phyloP scores from a whole-genome alignment of 176 grass and related monocot species.

The Tuctoria greenei region DNA sequence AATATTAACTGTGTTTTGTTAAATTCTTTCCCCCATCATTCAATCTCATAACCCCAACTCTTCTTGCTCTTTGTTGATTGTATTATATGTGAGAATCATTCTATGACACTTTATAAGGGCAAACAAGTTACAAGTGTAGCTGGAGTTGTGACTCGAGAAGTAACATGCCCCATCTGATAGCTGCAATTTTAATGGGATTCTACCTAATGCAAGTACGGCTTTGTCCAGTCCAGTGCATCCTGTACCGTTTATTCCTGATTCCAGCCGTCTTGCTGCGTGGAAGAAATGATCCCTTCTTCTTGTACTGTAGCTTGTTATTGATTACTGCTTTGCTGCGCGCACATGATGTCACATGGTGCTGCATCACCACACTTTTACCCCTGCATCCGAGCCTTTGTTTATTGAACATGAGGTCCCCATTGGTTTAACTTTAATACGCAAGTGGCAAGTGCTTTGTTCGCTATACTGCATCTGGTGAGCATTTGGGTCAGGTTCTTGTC shows the following conservation, averaged over 20 bases:
- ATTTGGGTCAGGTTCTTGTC: constrained; percentile 36
- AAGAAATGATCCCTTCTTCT: constrained; percentile 27
- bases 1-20: constrained; percentile 44
- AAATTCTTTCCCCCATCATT: constrained; percentile 35
- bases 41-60: constrained; percentile 30
- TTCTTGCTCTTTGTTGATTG: constrained; percentile 50
- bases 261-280: neutral
- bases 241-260: constrained; percentile 22
- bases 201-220: constrained; percentile 30
- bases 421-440: constrained; percentile 4
- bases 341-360: constrained; percentile 50
- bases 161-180: constrained; percentile 27
- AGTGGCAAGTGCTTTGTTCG: constrained; percentile 25
- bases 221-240: constrained; percentile 22
- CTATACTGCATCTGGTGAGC: constrained; percentile 35
- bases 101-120: constrained; percentile 35
- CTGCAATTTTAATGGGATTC: constrained; percentile 24
- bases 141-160: constrained; percentile 19
- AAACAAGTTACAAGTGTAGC: constrained; percentile 50
- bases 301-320: constrained; percentile 16
- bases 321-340: constrained; percentile 31
- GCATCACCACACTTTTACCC: constrained; percentile 16
- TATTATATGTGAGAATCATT: constrained; percentile 59
- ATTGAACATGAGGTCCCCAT: constrained; percentile 5
- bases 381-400: constrained; percentile 26